A percentile compares a stretch with the other conserved stretches of the same genome.
Conservation (phyloP, 768 basidiomycete species). For the Mrakia frigida region DNA sequence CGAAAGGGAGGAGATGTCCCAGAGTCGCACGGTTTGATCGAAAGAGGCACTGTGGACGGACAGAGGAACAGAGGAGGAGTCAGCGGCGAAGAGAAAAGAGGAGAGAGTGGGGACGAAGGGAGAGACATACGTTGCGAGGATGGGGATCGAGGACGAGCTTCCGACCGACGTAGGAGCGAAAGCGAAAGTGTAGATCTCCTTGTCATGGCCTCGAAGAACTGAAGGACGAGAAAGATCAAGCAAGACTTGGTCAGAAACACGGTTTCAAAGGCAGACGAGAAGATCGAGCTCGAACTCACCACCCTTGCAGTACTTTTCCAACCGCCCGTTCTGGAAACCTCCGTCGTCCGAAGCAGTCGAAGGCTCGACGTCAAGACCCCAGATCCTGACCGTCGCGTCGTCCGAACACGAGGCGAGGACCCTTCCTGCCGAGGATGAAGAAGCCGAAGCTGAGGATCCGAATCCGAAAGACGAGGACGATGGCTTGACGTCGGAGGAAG, state of each 20-base stretch:
- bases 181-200: slow-evolving; percentile 32
- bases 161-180: neutral
- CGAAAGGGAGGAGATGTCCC: slow-evolving; percentile 72
- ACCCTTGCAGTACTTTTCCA: slow-evolving; percentile 28
- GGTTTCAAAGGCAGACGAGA: neutral
- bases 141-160: neutral
- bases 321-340: neutral
- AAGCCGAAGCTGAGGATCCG: neutral
- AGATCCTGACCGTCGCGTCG: slow-evolving; percentile 70
- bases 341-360: neutral
- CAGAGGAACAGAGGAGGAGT: neutral
- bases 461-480: neutral
- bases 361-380: slow-evolving; percentile 53
- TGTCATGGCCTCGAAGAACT: slow-evolving; percentile 30
- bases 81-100: neutral
- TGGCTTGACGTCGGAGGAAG: neutral
- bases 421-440: neutral
- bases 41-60: slow-evolving; percentile 51
- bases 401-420: slow-evolving; percentile 76
- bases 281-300: neutral
- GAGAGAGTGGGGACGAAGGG: neutral
- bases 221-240: neutral
- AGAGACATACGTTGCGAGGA: slow-evolving; percentile 21
- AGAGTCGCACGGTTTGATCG: slow-evolving; percentile 71
- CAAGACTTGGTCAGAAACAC: neutral